Conservation (phyloP, 306 rosid species). For the Fragaria nilgerrensis region DNA sequence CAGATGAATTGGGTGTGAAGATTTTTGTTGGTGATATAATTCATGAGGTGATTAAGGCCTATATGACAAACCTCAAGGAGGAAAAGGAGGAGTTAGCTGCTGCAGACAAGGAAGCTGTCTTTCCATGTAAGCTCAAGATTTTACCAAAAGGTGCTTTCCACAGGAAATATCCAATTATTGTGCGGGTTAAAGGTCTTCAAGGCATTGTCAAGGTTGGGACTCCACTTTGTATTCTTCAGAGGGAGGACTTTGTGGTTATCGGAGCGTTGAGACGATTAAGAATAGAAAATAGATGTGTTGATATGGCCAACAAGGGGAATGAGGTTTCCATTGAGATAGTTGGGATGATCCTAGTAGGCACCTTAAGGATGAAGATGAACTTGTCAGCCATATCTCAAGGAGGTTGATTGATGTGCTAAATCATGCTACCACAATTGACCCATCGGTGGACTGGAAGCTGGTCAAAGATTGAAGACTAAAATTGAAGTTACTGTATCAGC, state of each 20-base stretch:
- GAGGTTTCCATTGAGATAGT: slow-evolving; percentile 79
- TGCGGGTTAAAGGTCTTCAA: slow-evolving; percentile 86
- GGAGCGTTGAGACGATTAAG: slow-evolving; percentile 83
- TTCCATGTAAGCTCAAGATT: slow-evolving; percentile 74
- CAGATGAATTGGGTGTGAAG: slow-evolving; percentile 77
- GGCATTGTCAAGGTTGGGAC: slow-evolving; percentile 72
- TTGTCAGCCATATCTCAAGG: slow-evolving; percentile 85
- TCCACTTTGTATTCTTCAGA: slow-evolving; percentile 39
- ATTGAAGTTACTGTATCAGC: slow-evolving; percentile 61
- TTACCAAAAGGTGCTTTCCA: slow-evolving; percentile 75
- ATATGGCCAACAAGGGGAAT: slow-evolving; percentile 79
- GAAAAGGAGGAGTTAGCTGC: slow-evolving; percentile 84
- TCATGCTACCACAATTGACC: slow-evolving; percentile 65
- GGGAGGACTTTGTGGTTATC: slow-evolving; percentile 64
- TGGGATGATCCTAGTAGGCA: slow-evolving; percentile 41
- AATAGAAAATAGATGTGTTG: slow-evolving; percentile 80
- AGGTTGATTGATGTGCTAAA: slow-evolving; percentile 81
- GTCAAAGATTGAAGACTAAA: slow-evolving; percentile 67
- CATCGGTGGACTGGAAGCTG: slow-evolving; percentile 67
- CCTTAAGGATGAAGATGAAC: slow-evolving; percentile 71
- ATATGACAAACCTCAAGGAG: slow-evolving; percentile 78
- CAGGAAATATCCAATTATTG: slow-evolving; percentile 91
- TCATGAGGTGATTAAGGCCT: slow-evolving; percentile 83
- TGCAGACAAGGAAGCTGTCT: slow-evolving; percentile 63
- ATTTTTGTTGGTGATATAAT: slow-evolving; percentile 84